Evolutionary conservation across 768 basidiomycete species (phyloP).

Genomic region (Psilocybe cubensis): DNA sequence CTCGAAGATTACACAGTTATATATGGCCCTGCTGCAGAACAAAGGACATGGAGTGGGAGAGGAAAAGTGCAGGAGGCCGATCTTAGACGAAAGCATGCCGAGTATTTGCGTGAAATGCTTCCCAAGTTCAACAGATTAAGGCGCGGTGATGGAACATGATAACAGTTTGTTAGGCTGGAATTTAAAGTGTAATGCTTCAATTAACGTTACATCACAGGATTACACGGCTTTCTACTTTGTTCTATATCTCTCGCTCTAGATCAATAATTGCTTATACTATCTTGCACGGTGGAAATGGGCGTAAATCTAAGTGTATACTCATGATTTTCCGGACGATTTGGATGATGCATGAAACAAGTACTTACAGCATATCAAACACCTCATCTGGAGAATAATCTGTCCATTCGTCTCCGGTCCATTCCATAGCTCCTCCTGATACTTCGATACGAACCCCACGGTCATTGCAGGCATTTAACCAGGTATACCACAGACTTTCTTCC

Average conservation of each 20-base stretch:
- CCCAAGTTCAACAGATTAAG: conserved; percentile 85
- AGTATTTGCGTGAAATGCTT: conserved; percentile 90
- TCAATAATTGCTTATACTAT: neutral
- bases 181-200: neutral
- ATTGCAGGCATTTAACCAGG: conserved; percentile 12
- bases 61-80: conserved; percentile 85
- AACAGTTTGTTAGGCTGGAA: conserved; percentile 4
- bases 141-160: conserved; percentile 55
- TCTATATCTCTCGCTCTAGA: neutral
- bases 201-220: neutral
- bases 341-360: neutral
- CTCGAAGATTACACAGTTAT: conserved; percentile 85
- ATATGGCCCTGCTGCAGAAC: conserved; percentile 76
- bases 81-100: conserved; percentile 83
- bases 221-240: neutral
- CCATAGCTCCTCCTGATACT: conserved; percentile 18
- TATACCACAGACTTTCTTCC: conserved; percentile 6
- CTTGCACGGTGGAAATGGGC: neutral
- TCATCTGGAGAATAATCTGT: conserved; percentile 3
- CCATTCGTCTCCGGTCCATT: conserved; percentile 20
- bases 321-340: neutral
- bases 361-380: conserved; percentile 14
- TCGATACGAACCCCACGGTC: conserved; percentile 14
- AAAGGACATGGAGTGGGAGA: conserved; percentile 84
- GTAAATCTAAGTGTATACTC: neutral